Evolutionary conservation across 2,329 filamentous ascomycete species (phyloP).

Genomic region (Paraphaeosphaeria sporulosa): DNA sequence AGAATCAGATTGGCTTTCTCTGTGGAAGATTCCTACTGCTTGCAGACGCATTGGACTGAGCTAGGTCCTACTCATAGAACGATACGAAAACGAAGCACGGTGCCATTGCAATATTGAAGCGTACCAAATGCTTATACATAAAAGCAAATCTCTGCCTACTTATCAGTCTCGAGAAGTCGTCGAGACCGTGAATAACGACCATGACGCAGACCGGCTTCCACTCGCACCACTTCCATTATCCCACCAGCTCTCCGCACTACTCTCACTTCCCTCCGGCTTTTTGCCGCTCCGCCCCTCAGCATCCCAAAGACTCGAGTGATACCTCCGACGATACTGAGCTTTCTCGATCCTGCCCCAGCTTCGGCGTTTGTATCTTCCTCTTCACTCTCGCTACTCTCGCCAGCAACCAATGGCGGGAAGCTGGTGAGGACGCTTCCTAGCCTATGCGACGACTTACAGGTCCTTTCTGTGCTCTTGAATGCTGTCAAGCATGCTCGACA

Average conservation of each 20-base stretch:
- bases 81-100: background rate
- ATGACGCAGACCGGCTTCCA: background rate
- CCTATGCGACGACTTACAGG: background rate
- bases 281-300: background rate
- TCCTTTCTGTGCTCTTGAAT: conserved; percentile 14
- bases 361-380: background rate
- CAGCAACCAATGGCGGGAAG: conserved; percentile 23
- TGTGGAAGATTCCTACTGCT: background rate
- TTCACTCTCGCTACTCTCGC: background rate
- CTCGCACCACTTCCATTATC: background rate
- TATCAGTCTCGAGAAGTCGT: background rate
- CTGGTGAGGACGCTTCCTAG: conserved; percentile 11
- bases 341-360: background rate
- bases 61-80: background rate
- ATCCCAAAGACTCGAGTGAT: background rate
- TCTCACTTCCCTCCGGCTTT: background rate
- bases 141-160: background rate
- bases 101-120: background rate
- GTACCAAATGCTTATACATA: background rate
- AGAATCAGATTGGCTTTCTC: too few species aligned
- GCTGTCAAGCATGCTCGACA: conserved; percentile 18
- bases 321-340: background rate
- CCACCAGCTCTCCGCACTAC: background rate
- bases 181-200: background rate
- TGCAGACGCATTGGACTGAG: background rate